These are phyloP conservation scores for Apiotrichum domesticum DNA, from an alignment of 1,284 basidiomycete genomes.

Conservation along the genomic window DNA sequence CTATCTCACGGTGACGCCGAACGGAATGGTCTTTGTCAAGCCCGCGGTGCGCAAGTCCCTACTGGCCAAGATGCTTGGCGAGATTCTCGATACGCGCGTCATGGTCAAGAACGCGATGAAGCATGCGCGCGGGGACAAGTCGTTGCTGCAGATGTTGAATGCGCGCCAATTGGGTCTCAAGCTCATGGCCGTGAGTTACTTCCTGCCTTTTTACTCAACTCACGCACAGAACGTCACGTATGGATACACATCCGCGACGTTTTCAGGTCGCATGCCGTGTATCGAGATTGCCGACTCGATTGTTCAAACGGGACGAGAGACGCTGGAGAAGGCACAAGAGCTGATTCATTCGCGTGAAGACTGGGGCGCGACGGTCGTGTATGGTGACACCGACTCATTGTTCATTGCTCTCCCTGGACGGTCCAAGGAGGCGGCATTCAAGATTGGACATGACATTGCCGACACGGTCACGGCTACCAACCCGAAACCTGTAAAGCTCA, in stretches of 20 bases:
- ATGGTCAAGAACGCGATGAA: conserved; percentile 98
- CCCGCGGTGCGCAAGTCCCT: conserved; percentile 74
- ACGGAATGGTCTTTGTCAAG: conserved; percentile 91
- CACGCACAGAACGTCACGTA: conserved; percentile 72
- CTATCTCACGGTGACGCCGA: conserved; percentile 80
- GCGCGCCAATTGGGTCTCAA: conserved; percentile 84
- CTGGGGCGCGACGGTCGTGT: conserved; percentile 90
- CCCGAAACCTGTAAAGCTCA: conserved; percentile 86
- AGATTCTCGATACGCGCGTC: conserved; percentile 89
- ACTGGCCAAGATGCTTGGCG: conserved; percentile 83
- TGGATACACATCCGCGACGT: conserved; percentile 89
- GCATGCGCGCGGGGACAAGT: conserved; percentile 67
- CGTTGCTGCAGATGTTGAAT: conserved; percentile 66
- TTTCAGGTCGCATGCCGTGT: conserved; percentile 94
- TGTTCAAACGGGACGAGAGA: conserved; percentile 92
- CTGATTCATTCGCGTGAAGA: conserved; percentile 68
- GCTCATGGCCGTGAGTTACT: conserved; percentile 53
- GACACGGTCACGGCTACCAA: conserved; percentile 79
- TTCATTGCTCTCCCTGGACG: conserved; percentile 85
- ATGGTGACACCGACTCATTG: conserved; percentile 96
- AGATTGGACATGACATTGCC: conserved; percentile 86
- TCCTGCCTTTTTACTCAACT: neutral
- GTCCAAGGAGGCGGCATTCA: conserved; percentile 88
- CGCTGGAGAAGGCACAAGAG: conserved; percentile 85
- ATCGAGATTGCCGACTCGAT: conserved; percentile 98